Evolutionary conservation across 192 early-diverging fungal genomes (phyloP).

Genomic region (Piromyces sp.): DNA sequence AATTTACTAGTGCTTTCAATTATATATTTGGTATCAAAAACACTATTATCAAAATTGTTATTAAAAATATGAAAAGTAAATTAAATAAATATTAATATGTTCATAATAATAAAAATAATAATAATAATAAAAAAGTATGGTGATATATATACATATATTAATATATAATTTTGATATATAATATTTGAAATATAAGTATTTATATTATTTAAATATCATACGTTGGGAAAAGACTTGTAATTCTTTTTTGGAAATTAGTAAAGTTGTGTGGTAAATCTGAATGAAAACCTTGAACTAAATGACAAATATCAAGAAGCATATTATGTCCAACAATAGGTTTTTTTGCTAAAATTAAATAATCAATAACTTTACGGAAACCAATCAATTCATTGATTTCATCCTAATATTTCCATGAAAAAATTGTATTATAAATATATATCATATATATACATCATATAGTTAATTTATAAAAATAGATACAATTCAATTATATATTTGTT

Average conservation of each 20-base stretch:
- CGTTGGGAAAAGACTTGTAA: neutral
- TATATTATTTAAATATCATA: neutral
- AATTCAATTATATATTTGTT: neutral
- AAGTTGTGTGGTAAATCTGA: conserved; percentile 29
- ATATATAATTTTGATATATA: too few relatives aligned
- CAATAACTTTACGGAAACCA: conserved; percentile 63
- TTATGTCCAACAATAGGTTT: conserved; percentile 83
- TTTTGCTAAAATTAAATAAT: conserved; percentile 44
- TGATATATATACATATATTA: too few relatives aligned
- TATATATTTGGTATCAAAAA: conserved; percentile 66
- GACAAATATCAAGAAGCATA: conserved; percentile 70
- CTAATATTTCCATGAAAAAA: neutral
- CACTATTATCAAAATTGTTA: conserved; percentile 9
- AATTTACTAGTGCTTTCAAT: conserved; percentile 24
- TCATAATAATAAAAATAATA: neutral
- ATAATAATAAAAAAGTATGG: neutral
- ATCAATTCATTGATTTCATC: conserved; percentile 25
- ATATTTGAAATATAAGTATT: too few relatives aligned
- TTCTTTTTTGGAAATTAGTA: neutral
- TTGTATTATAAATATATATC: too few relatives aligned
- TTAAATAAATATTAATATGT: too few relatives aligned
- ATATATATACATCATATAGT: neutral
- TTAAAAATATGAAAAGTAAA: too few relatives aligned
- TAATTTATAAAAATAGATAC: neutral
- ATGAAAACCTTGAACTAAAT: conserved; percentile 59